Evolutionary conservation across 1,139 yeast genomes (phyloP).

Genomic region (Hemisphaericaspora xylofermentans): DNA sequence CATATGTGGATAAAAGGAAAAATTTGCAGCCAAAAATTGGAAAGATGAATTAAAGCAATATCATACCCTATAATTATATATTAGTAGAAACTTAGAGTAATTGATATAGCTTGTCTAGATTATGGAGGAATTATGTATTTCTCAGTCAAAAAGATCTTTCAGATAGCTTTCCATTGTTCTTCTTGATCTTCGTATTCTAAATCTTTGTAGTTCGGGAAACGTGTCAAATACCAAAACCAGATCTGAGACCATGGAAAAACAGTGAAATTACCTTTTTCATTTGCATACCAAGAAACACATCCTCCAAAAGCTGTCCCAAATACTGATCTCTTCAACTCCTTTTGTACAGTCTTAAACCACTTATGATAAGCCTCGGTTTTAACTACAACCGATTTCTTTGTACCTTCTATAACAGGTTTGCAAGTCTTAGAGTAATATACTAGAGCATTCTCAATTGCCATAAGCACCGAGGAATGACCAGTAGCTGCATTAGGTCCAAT

Average conservation of each 20-base stretch:
- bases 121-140: too few species aligned
- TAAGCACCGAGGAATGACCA: constrained; percentile 45
- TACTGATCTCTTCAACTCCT: constrained; percentile 28
- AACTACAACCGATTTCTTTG: constrained; percentile 30
- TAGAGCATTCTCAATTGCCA: constrained; percentile 41
- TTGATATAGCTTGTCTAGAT: too few species aligned
- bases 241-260: constrained; percentile 44
- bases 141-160: background rate
- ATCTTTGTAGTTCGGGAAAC: constrained; percentile 30
- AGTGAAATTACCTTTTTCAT: constrained; percentile 29
- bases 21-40: too few species aligned
- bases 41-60: too few species aligned
- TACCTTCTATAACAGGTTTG: constrained; percentile 30
- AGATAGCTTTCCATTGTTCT: constrained; percentile 7
- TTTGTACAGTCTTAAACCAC: constrained; percentile 35
- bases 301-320: constrained; percentile 46
- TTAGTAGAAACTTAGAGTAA: too few species aligned
- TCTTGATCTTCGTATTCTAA: constrained; percentile 15
- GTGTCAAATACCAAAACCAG: constrained; percentile 30
- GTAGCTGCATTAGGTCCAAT: constrained; percentile 47
- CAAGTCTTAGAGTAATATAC: constrained; percentile 26
- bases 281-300: constrained; percentile 42
- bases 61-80: too few species aligned
- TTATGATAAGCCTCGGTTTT: constrained; percentile 34
- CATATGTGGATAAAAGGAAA: too few species aligned